Evolutionary conservation across 192 early-diverging fungal species (phyloP).

Genomic region (Entrophospora sp.): DNA sequence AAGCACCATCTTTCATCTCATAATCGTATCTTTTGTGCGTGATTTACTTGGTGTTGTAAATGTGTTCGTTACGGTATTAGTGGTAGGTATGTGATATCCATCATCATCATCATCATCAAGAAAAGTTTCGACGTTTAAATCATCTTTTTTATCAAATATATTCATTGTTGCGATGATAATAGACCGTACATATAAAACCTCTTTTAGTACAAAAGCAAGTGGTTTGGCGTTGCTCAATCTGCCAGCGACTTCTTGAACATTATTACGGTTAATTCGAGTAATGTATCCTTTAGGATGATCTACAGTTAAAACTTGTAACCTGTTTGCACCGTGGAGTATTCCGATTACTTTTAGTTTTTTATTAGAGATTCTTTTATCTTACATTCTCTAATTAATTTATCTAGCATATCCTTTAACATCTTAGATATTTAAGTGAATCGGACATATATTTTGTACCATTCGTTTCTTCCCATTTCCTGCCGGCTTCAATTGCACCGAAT

Average conservation of each 20-base stretch:
- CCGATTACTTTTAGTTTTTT: not conserved
- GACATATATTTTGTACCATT: not conserved
- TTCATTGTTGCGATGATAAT: not conserved
- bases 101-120: not conserved
- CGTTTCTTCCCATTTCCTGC: not conserved
- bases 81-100: no score
- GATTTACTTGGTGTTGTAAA: no score
- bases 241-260: not conserved
- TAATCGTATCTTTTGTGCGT: no score
- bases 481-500: not conserved
- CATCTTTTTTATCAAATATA: not conserved
- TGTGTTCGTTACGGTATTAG: no score
- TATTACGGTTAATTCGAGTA: not conserved
- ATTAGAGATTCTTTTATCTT: not conserved
- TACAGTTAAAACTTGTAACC: not conserved
- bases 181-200: not conserved
- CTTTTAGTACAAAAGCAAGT: not conserved
- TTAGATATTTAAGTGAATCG: not conserved
- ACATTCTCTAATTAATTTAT: not conserved
- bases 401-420: not conserved
- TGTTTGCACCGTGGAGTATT: not conserved
- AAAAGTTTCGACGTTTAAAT: not conserved
- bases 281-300: constrained; percentile 7
- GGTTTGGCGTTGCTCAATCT: not conserved
- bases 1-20: no score